Evolutionary conservation across 1,284 basidiomycete genomes (phyloP), one percentile per base, ranked within the genome.

Genomic region (Pterulicium gracile): DNA sequence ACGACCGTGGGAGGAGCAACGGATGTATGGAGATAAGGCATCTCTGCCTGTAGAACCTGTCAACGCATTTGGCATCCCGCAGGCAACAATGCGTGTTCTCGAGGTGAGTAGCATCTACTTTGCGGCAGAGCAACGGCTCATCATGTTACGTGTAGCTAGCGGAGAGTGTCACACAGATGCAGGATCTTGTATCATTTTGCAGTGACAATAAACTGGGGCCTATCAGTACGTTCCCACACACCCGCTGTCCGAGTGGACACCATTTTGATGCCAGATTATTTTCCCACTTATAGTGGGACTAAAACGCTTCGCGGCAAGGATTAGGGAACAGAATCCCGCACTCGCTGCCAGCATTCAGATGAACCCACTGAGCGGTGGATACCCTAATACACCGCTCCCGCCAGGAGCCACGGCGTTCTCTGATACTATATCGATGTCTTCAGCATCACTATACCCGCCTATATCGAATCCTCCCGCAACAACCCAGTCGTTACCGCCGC

Each of bases 31-130:
- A 17, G 21, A 34, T 13, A 24, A 15, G 47, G 40, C 41, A 56
- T 32, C 55, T 59, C 72, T 87, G 52, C 86, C 86, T 13, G 72
- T 74, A 4, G 85, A 87, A 56, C 86, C 86, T 3, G 81, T 88
- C 46, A 88, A 88, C 55, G 81, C 81, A 23, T 88, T 88, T 61
- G 85, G 85, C 2, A 85, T 88, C 46, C 85, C 85, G 2, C 85
- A 88, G 57, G 83, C 84, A 2, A 87, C 85, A 15, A 88, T 88
- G 86, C 70, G 85, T 49, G 87, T 85, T 69, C 65, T 88, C 23
- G 85, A 88, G 72, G 81, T 86, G 46, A 44, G 57, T 52, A 39
- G 24, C 14, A 19, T 48, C 4, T 12, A 20, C 49, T 51, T 49
- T 3, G 48, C 32, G 24, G 24, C 14, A 32, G 45, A 24, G 10